Base-by-base conservation (phyloP, 768 basidiomycete species). In the Lactarius sanguifluus region DNA sequence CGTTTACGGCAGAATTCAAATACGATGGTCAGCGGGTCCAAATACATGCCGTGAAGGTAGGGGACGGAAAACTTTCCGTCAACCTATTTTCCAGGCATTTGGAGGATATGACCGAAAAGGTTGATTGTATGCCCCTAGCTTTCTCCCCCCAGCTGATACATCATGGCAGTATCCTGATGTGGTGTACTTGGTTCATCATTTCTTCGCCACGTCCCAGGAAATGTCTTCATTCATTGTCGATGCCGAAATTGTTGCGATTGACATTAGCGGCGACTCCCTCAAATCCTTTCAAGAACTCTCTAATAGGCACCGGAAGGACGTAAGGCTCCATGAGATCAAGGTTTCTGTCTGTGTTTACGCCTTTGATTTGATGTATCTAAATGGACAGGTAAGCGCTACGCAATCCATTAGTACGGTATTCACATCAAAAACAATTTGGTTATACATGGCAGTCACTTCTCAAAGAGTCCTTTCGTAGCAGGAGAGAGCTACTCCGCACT, bases 91-190 rank as follows among this genome's bases (percentile, higher is more conserved):
- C 91, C 66, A 86, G 94, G 62, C 92, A 94, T 79, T 79, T 96
- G 38, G 93, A 96, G 77, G 88, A 94, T 72, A 95, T 95, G 94
- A 94, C 92, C 1, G 85, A 86, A 66, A 95, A 96, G 81, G 90
- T 85, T 73, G 69, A 73, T 58, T 43, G 38, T 23, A 60, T 45
- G 58, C 45, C 52, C 45, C 67, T 65, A 57, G 64, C 63, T 25
- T 47, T 64, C n/a, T 59, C 38, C 56, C 58, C 18, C 65, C 67
- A 52, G 64, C 64, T 52, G 50, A 69, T 60, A 61, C 60, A 30
- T 58, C 47, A 20, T 65, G 47, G 25, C 69, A 92, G 91, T 96
- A 96, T 75, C 93, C 94, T 8, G 93, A 96, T 76, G 82, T 94
- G 57, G 80, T 86, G 66, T 79, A 79, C 28, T 78, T 93, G 43